Base-by-base conservation (phyloP, 495 filamentous ascomycete genomes). In the Saxophila tyrrhenica region DNA sequence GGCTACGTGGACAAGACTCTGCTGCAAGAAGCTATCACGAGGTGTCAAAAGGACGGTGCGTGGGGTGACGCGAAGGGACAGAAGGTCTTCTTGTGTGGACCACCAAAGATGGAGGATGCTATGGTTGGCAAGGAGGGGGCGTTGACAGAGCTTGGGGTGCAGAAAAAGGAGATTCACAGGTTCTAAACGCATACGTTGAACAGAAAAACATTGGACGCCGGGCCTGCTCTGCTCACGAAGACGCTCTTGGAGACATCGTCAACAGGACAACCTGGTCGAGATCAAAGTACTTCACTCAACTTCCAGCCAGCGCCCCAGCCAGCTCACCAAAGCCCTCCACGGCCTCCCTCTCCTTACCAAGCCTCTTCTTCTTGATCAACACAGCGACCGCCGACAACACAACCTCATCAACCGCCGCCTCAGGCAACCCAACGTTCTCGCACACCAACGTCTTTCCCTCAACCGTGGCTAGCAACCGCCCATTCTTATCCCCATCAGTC, bases 81-180 rank as follows among this genome's bases (percentile, higher is more conserved):
- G 2, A 83, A 83, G 62, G 74, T 86, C 8, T 81, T 86, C 58
- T 72, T 86, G 3, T 85, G 81, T 57, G 83, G 82, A 1, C 80
- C 80, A 20, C 78, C 78, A 25, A 72, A 73, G 1, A 82, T 85
- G 79, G 78, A 83, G 64, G 66, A 67, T 39, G 69, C 78, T 2
- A 64, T 85, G 52, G 70, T 74, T 47, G 80, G 78, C 3, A 66
- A 57, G 22, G 58, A 76, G 58, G 59, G 59, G 11, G 25, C 46
- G 21, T 44, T 62, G 54, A 46, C 32, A 11, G 44, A 57, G 23
- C 47, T 53, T 17, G 59, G 59, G 22, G 56, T 83, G 62, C 79
- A 48, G 13, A 77, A 75, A 59, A 72, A 73, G 48, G 77, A 82
- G 59, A 70, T 82, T 43, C 64, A 76, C 55, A 72, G 64, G 44